Percentiles rank a stretch among this genome's conserved stretches.
Conservation (phyloP, 1,284 basidiomycete genomes). For the Tremellales sp. region DNA sequence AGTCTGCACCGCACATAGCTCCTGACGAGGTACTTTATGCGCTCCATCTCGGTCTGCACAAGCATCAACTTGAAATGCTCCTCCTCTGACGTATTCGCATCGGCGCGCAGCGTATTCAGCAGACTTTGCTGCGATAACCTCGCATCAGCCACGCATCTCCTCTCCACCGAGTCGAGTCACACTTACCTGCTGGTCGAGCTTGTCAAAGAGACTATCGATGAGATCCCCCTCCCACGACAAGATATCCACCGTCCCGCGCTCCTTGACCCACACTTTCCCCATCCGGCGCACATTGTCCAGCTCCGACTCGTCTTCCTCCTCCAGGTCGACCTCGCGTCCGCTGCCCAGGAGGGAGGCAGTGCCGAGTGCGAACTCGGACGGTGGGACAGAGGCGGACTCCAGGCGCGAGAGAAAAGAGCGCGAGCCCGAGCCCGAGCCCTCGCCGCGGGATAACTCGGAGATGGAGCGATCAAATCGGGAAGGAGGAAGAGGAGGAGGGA, state of each 20-base stretch:
- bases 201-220: conserved; percentile 68
- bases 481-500: background rate
- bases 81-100: conserved; percentile 76
- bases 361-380: conserved; percentile 3
- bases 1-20: conserved; percentile 81
- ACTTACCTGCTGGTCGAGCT: conserved; percentile 78
- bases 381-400: conserved; percentile 2
- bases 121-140: conserved; percentile 39
- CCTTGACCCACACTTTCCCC: conserved; percentile 77
- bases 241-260: conserved; percentile 75
- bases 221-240: conserved; percentile 70
- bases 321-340: background rate
- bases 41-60: conserved; percentile 86
- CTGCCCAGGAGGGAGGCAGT: conserved; percentile 1
- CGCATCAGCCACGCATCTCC: background rate
- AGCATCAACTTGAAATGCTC: conserved; percentile 87
- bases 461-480: background rate
- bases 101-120: conserved; percentile 58
- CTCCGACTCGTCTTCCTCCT: conserved; percentile 27
- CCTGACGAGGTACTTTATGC: conserved; percentile 81
- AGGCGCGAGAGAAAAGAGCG: too few relatives aligned
- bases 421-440: background rate
- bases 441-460: background rate
- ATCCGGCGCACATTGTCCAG: conserved; percentile 49
- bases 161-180: background rate